Percentiles rank a stretch among this genome's conserved stretches.
These are phyloP conservation scores for Talaromyces sp. DNA, from an alignment of 2,329 filamentous ascomycete species.

Conservation along the genomic window DNA sequence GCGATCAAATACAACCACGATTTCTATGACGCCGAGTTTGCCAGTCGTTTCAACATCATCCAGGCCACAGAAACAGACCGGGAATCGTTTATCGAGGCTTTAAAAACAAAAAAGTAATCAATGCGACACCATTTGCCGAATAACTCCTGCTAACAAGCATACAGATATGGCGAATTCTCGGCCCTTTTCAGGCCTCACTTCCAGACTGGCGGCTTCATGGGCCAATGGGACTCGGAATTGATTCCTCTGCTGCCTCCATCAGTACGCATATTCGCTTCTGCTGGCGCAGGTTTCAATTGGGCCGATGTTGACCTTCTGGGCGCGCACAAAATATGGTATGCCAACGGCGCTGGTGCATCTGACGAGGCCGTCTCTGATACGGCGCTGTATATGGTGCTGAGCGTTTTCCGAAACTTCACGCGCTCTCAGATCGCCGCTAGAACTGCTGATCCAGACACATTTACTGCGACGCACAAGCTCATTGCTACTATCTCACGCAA, in stretches of 20 bases:
- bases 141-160: slow-evolving; percentile 16
- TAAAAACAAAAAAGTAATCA: slow-evolving; percentile 22
- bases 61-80: slow-evolving; percentile 31
- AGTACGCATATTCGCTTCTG: slow-evolving; percentile 55
- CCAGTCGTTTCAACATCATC: slow-evolving; percentile 38
- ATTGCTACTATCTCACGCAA: slow-evolving; percentile 60
- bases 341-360: slow-evolving; percentile 66
- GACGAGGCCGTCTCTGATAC: slow-evolving; percentile 71
- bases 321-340: slow-evolving; percentile 58
- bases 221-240: slow-evolving; percentile 57
- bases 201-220: slow-evolving; percentile 63
- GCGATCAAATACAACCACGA: slow-evolving; percentile 47
- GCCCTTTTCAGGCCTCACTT: slow-evolving; percentile 59
- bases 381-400: slow-evolving; percentile 64
- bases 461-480: slow-evolving; percentile 56
- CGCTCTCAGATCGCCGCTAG: slow-evolving; percentile 59
- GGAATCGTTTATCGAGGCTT: slow-evolving; percentile 37
- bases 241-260: slow-evolving; percentile 51
- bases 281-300: slow-evolving; percentile 62
- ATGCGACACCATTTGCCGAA: background rate
- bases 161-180: slow-evolving; percentile 35
- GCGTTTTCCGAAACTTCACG: slow-evolving; percentile 63
- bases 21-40: slow-evolving; percentile 35
- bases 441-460: slow-evolving; percentile 41
- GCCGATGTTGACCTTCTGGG: slow-evolving; percentile 58